A percentile compares a stretch with the other conserved stretches of the same genome.
These are phyloP conservation scores for Hanseniaspora hatyaiensis DNA, from an alignment of 805 yeast species.

Conservation along the genomic window DNA sequence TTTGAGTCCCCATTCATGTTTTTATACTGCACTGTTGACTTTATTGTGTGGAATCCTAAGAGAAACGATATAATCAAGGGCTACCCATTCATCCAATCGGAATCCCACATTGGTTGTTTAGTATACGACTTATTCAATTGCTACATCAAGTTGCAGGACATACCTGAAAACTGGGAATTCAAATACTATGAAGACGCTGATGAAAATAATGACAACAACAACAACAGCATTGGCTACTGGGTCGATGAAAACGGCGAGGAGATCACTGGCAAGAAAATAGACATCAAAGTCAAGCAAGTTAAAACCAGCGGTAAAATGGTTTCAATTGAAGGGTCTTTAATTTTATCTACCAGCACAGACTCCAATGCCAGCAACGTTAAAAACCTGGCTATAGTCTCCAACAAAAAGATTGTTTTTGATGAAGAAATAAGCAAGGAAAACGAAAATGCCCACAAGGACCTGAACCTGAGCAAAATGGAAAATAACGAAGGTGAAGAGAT, in stretches of 20 bases:
- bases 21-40: conserved; percentile 72
- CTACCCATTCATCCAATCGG: conserved; percentile 79
- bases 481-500: conserved; percentile 30
- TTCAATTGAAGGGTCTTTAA: conserved; percentile 77
- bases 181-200: conserved; percentile 17
- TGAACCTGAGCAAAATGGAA: conserved; percentile 26
- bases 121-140: conserved; percentile 93
- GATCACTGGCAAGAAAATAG: conserved; percentile 64
- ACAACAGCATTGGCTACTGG: conserved; percentile 59
- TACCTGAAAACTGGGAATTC: conserved; percentile 75
- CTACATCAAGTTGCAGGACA: conserved; percentile 68
- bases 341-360: conserved; percentile 22
- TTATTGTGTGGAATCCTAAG: conserved; percentile 81
- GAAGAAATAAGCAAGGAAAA: conserved; percentile 33
- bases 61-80: conserved; percentile 85
- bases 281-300: conserved; percentile 60
- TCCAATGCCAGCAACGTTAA: conserved; percentile 38
- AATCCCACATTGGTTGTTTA: conserved; percentile 84
- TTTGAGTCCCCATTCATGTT: conserved; percentile 80
- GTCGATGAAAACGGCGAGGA: conserved; percentile 59
- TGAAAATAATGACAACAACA: conserved; percentile 21
- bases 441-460: conserved; percentile 29
- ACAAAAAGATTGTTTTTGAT: conserved; percentile 41
- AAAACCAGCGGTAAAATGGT: conserved; percentile 70
- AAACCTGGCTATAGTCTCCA: conserved; percentile 41